Evolutionary conservation across 2,329 filamentous ascomycete species (phyloP).

Genomic region (Xylaria sp.): DNA sequence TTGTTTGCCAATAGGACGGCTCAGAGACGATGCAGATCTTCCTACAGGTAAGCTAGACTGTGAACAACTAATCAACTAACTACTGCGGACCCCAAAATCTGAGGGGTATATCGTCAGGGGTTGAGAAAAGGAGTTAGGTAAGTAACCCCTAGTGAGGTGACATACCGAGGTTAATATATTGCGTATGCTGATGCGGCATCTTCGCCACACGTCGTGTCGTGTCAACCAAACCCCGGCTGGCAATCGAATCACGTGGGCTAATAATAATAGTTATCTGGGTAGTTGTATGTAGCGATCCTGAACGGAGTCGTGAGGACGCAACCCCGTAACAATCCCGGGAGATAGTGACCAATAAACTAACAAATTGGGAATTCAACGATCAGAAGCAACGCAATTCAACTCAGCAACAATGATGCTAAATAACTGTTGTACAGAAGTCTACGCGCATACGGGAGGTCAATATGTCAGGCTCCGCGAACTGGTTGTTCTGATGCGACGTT

Average conservation of each 20-base stretch:
- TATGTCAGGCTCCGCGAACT: too few species aligned
- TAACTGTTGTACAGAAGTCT: too few species aligned
- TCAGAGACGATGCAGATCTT: background rate
- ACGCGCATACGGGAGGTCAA: too few species aligned
- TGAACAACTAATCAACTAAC: background rate
- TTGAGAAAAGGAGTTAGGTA: background rate
- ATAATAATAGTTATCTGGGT: background rate
- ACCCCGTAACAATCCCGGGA: too few species aligned
- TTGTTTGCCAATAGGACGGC: background rate
- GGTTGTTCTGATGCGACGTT: too few species aligned
- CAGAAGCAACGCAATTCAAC: too few species aligned
- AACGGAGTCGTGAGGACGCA: too few species aligned
- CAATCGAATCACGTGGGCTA: background rate
- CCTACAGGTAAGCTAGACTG: background rate
- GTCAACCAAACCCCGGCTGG: background rate
- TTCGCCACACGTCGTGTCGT: background rate
- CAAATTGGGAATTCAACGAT: too few species aligned
- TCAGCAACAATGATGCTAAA: too few species aligned
- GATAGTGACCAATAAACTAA: too few species aligned
- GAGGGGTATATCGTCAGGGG: slow-evolving; percentile 3
- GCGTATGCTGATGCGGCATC: background rate
- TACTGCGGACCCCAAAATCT: background rate
- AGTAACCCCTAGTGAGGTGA: background rate
- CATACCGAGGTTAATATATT: background rate
- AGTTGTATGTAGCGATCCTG: too few species aligned